Base-by-base conservation (phyloP, 257 asterid species). In the Henckelia pumila region DNA sequence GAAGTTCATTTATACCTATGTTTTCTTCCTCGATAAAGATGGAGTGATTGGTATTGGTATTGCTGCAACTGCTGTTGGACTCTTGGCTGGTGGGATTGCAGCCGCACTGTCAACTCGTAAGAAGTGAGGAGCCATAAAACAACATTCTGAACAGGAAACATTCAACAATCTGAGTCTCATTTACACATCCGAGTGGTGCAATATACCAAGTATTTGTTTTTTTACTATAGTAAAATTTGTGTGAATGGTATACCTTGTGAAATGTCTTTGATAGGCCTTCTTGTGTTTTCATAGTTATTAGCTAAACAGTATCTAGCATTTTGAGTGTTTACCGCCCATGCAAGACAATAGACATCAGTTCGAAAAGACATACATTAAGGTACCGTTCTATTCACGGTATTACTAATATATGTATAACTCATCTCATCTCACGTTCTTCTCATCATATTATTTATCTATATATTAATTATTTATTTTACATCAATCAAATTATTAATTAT, bases 21-120 rank as follows among this genome's bases (percentile, higher is more conserved):
- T 59, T 69, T 64, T 20, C 35, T 67, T 20, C 32, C 23, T 28
- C 53, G 56, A 71, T 56, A 59, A 59, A 91, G 96, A 91, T 74
- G 96, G 96, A 67, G 91, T 83, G 5, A 85, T 88, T 67, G 97
- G 97, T 58, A 85, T 86, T 1, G 96, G 96, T 59, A 91, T 91
- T 71, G 89, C 97, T 79, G 89, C 96, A 62, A 85, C 93, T 71
- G 95, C 93, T 68, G 88, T 83, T 28, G 96, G 96, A 52, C 86
- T 91, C 52, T 35, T 91, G 77, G 95, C 84, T 37, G 97, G 97
- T 61, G 96, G 97, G 28, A 73, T 91, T 55, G 89, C 91, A 5
- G 97, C 91, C n/a, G 88, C 84, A 26, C 58, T 88, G 0, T 71
- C 79, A 26, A 70, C 71, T 33, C 96, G 96, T 75, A 91, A 82